Conservation (phyloP, 1,139 yeast species). For the Saccharomycopsis hybrid region DNA sequence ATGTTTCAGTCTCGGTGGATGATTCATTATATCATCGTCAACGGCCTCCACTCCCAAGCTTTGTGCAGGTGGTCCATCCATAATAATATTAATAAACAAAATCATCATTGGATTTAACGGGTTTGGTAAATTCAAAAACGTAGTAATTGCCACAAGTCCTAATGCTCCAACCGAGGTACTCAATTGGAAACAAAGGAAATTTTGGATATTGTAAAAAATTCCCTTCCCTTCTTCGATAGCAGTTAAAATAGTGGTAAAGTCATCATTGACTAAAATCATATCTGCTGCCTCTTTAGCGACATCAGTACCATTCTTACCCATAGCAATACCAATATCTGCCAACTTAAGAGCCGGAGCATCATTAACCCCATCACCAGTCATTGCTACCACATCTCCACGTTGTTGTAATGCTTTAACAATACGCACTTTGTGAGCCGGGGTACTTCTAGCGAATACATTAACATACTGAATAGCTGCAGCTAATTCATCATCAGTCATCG, state of each 20-base stretch:
- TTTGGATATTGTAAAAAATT: conserved; percentile 88
- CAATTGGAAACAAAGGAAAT: conserved; percentile 87
- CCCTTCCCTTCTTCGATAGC: conserved; percentile 98
- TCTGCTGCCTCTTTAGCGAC: conserved; percentile 99
- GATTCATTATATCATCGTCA: conserved; percentile 88
- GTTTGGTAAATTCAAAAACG: conserved; percentile 81
- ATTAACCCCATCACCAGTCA: conserved; percentile 99
- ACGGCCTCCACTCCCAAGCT: conserved; percentile 96
- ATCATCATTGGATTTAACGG: conserved; percentile 99
- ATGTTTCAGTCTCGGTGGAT: conserved; percentile 84
- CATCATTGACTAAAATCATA: conserved; percentile 95
- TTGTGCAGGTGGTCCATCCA: conserved; percentile 99
- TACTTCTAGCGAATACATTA: conserved; percentile 90
- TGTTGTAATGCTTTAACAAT: conserved; percentile 88
- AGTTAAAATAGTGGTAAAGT: conserved; percentile 81
- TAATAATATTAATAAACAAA: conserved; percentile 90
- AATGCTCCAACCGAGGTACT: conserved; percentile 95
- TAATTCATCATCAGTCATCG: conserved; percentile 61
- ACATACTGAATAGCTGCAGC: conserved; percentile 73
- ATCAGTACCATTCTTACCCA: conserved; percentile 97
- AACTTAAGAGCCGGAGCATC: conserved; percentile 97
- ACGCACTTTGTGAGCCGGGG: conserved; percentile 91
- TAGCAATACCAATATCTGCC: conserved; percentile 95
- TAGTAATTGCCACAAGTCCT: conserved; percentile 79
- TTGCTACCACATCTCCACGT: conserved; percentile 93